Evolutionary conservation across 352 stramenopile species (phyloP).

Genomic region (Phytophthora pseudosyringae): DNA sequence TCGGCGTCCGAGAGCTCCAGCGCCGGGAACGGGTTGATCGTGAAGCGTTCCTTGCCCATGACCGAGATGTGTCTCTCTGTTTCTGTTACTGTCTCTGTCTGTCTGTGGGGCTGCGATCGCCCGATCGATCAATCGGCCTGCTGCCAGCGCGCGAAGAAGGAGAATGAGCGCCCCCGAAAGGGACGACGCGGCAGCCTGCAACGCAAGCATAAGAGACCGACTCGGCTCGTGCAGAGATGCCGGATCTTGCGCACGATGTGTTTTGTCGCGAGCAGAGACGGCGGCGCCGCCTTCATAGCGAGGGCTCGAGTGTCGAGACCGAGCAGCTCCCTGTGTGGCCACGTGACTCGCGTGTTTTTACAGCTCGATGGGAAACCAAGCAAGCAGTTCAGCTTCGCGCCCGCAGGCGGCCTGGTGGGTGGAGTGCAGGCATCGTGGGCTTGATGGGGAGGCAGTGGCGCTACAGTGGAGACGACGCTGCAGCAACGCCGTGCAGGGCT

Average conservation of each 20-base stretch:
- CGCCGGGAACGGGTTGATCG: constrained; percentile 46
- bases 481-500: no score
- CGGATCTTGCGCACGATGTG: constrained; percentile 33
- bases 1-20: constrained; percentile 40
- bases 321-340: neutral
- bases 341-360: constrained; percentile 23
- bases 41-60: constrained; percentile 45
- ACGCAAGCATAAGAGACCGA: constrained; percentile 31
- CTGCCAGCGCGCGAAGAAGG: constrained; percentile 25
- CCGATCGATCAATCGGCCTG: constrained; percentile 4
- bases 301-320: constrained; percentile 11
- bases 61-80: neutral
- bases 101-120: neutral
- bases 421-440: neutral
- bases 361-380: constrained; percentile 19
- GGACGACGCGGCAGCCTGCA: constrained; percentile 9
- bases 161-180: constrained; percentile 25
- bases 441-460: neutral
- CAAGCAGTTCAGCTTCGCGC: constrained; percentile 4
- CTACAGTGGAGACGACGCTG: neutral
- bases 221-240: constrained; percentile 6
- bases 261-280: constrained; percentile 28
- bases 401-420: constrained; percentile 10
- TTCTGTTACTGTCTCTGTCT: neutral
- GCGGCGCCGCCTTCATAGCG: constrained; percentile 7